These are phyloP conservation scores for Cryptosporidium tyzzeri DNA, from an alignment of 169 alveolate genomes.

Conservation along the genomic window DNA sequence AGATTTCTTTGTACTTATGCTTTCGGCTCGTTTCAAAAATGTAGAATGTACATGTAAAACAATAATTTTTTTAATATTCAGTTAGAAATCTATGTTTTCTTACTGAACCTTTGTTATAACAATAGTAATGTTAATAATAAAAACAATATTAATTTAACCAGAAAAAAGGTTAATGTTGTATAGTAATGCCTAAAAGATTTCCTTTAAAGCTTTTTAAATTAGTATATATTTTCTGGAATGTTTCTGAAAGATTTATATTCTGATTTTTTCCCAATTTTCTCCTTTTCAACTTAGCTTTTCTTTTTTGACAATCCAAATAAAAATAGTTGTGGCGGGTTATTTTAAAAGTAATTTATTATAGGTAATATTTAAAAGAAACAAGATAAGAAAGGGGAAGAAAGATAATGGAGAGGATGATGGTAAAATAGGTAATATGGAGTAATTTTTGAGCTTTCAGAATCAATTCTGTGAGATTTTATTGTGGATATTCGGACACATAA, in stretches of 20 bases:
- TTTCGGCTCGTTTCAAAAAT: no score
- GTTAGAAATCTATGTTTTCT: no score
- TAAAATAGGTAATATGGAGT: background rate
- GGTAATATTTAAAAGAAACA: background rate
- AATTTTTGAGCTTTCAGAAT: no score
- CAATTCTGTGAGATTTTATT: no score
- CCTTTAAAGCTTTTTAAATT: background rate
- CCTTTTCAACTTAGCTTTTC: background rate
- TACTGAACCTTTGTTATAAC: background rate
- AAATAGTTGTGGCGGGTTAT: background rate
- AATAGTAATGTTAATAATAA: no score
- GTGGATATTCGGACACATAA: background rate
- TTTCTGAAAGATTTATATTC: slow-evolving; percentile 8
- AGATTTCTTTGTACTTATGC: background rate
- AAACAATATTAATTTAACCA: background rate
- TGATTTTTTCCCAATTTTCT: background rate
- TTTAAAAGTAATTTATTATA: background rate
- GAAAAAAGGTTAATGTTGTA: background rate
- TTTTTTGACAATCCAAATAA: background rate
- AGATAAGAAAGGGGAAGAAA: background rate
- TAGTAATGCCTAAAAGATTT: background rate
- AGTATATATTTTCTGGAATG: background rate
- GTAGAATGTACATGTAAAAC: no score
- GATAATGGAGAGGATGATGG: background rate
- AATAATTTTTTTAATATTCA: no score